These are phyloP conservation scores for Phialemoniopsis sp. DNA, from an alignment of 2,329 filamentous ascomycete species.

Conservation along the genomic window DNA sequence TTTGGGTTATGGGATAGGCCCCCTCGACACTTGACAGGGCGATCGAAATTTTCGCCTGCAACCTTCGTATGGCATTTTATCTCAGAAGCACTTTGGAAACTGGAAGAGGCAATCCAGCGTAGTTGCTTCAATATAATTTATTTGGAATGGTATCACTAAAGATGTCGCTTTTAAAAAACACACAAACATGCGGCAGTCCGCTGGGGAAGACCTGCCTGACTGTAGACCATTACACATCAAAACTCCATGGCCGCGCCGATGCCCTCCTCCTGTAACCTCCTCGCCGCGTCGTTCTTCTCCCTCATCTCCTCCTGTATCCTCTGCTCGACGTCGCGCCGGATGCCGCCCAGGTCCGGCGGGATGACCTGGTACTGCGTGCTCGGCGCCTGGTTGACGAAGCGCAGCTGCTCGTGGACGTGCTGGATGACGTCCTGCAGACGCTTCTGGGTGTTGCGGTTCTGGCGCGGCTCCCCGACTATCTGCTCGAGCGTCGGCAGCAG, in stretches of 20 bases:
- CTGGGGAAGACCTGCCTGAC: too few relatives aligned
- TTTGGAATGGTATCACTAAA: too few relatives aligned
- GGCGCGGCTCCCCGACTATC: conserved; percentile 60
- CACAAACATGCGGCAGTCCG: too few relatives aligned
- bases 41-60: too few relatives aligned
- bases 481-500: conserved; percentile 84
- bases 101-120: too few relatives aligned
- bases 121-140: too few relatives aligned
- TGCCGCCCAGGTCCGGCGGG: conserved; percentile 67
- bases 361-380: conserved; percentile 83
- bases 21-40: too few relatives aligned
- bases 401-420: conserved; percentile 78
- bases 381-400: conserved; percentile 79
- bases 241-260: conserved; percentile 54
- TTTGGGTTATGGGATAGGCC: too few relatives aligned
- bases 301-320: conserved; percentile 61
- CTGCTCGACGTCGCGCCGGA: conserved; percentile 67
- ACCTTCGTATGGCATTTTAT: too few relatives aligned
- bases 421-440: conserved; percentile 72
- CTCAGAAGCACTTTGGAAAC: too few relatives aligned
- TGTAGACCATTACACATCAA: conserved; percentile 13
- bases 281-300: conserved; percentile 49
- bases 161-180: too few relatives aligned
- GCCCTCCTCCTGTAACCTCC: conserved; percentile 52
- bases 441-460: conserved; percentile 76